A percentile compares a stretch with the other conserved stretches of the same genome.
Evolutionary conservation across 2,329 filamentous ascomycete species (phyloP).

Genomic region (Leptographium wingfieldii): DNA sequence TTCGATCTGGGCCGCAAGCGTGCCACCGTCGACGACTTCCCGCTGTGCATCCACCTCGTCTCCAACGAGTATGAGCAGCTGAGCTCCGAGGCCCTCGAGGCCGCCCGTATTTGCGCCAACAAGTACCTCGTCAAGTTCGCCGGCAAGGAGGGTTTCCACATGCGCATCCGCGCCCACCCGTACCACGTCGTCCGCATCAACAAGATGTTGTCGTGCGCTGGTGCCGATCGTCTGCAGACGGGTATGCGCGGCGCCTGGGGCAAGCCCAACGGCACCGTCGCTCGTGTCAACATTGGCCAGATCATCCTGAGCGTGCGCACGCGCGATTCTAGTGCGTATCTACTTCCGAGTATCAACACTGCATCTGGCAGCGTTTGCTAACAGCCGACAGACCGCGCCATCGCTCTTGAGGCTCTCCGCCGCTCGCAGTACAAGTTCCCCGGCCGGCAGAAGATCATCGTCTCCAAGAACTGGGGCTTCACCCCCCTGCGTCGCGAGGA

Average conservation of each 20-base stretch:
- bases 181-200: slow-evolving; percentile 99
- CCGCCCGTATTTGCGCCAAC: slow-evolving; percentile 99
- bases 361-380: neutral
- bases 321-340: slow-evolving; percentile 66
- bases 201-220: slow-evolving; percentile 99
- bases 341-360: neutral
- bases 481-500: slow-evolving; percentile 95
- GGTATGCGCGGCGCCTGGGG: slow-evolving; percentile 99
- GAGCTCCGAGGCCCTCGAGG: slow-evolving; percentile 98
- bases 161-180: slow-evolving; percentile 80
- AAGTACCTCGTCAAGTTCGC: slow-evolving; percentile 57
- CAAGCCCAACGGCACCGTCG: slow-evolving; percentile 97
- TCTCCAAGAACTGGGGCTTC: slow-evolving; percentile 99
- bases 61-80: slow-evolving; percentile 99
- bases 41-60: slow-evolving; percentile 96
- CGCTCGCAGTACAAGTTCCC: slow-evolving; percentile 99
- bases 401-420: slow-evolving; percentile 95
- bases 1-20: slow-evolving; percentile 99
- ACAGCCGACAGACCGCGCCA: slow-evolving; percentile 55
- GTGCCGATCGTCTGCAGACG: slow-evolving; percentile 99
- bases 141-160: slow-evolving; percentile 64
- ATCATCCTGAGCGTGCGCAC: slow-evolving; percentile 96
- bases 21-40: slow-evolving; percentile 98
- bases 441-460: slow-evolving; percentile 99
- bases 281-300: slow-evolving; percentile 99